phyloP scores from a whole-genome alignment of 139 green algal genomes.

The Closterium sp. region DNA sequence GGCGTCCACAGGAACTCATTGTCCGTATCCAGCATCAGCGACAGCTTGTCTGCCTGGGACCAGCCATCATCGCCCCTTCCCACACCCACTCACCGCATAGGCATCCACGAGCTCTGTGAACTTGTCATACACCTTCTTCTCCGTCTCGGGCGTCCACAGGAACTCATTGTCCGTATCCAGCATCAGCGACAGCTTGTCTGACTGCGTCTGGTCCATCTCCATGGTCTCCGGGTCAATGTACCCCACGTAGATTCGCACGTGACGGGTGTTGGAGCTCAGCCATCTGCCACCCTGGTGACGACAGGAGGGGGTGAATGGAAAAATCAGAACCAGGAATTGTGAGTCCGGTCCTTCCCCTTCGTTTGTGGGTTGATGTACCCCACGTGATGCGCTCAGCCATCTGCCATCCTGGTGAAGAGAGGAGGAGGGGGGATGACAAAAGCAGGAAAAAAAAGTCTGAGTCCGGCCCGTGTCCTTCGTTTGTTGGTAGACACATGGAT shows the following conservation, averaged over 20 bases:
- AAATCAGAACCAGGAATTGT: too few species aligned
- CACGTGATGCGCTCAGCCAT: conserved; percentile 51
- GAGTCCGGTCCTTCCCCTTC: conserved; percentile 46
- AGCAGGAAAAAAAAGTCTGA: not conserved
- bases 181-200: conserved; percentile 52
- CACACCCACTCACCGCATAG: conserved; percentile 34
- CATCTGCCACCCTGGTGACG: conserved; percentile 45
- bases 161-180: conserved; percentile 58
- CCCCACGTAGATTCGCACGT: conserved; percentile 50
- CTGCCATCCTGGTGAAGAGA: conserved; percentile 15
- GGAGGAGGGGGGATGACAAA: too few species aligned
- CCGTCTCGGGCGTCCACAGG: conserved; percentile 39
- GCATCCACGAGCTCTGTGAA: conserved; percentile 55
- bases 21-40: not conserved
- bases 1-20: too few species aligned
- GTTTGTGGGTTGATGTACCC: conserved; percentile 47
- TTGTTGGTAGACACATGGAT: conserved; percentile 49
- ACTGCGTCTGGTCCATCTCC: conserved; percentile 52
- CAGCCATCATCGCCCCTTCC: too few species aligned
- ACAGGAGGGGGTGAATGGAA: too few species aligned
- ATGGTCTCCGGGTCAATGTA: conserved; percentile 44
- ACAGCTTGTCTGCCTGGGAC: too few species aligned
- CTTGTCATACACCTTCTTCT: conserved; percentile 53
- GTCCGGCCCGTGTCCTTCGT: conserved; percentile 47
- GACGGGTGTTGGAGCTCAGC: conserved; percentile 48